phyloP scores from a whole-genome alignment of 2,329 filamentous ascomycete genomes.

The Penicillium sp. region DNA sequence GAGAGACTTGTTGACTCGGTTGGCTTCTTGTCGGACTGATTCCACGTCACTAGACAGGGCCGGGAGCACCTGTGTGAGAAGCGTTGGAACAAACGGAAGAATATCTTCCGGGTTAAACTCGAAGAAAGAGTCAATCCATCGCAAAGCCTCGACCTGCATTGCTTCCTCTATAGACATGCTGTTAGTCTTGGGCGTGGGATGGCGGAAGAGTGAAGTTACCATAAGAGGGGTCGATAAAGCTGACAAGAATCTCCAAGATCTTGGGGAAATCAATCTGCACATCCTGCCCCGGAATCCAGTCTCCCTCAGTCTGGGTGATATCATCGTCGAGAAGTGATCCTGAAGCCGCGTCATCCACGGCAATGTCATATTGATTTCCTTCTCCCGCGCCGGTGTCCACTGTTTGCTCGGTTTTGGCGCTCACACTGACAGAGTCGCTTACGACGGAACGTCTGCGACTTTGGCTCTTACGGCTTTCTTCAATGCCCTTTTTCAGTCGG shows the following conservation, averaged over 20 bases:
- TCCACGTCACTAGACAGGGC: slow-evolving; percentile 92
- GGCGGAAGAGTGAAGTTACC: slow-evolving; percentile 50
- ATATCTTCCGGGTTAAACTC: slow-evolving; percentile 98
- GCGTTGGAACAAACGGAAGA: slow-evolving; percentile 86
- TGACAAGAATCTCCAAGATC: slow-evolving; percentile 87
- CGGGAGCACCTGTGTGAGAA: slow-evolving; percentile 87
- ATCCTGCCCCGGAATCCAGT: slow-evolving; percentile 97
- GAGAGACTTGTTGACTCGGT: slow-evolving; percentile 82
- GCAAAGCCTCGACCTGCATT: slow-evolving; percentile 82
- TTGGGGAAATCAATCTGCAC: slow-evolving; percentile 90
- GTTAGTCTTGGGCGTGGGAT: slow-evolving; percentile 26
- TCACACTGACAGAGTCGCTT: slow-evolving; percentile 63
- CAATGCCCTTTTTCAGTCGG: slow-evolving; percentile 85
- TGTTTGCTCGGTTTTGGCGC: slow-evolving; percentile 47
- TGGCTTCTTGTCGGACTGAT: slow-evolving; percentile 82
- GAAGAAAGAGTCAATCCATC: slow-evolving; percentile 95
- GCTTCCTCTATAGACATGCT: slow-evolving; percentile 69
- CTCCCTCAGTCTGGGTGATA: slow-evolving; percentile 70
- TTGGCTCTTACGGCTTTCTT: slow-evolving; percentile 73
- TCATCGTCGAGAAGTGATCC: slow-evolving; percentile 53
- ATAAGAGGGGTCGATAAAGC: slow-evolving; percentile 78
- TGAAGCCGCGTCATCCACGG: slow-evolving; percentile 50
- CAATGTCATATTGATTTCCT: slow-evolving; percentile 54
- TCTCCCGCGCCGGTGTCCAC: slow-evolving; percentile 34
- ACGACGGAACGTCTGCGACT: slow-evolving; percentile 72